These are phyloP conservation scores for Hebeloma cylindrosporum DNA, from an alignment of 768 basidiomycete genomes.

Conservation along the genomic window DNA sequence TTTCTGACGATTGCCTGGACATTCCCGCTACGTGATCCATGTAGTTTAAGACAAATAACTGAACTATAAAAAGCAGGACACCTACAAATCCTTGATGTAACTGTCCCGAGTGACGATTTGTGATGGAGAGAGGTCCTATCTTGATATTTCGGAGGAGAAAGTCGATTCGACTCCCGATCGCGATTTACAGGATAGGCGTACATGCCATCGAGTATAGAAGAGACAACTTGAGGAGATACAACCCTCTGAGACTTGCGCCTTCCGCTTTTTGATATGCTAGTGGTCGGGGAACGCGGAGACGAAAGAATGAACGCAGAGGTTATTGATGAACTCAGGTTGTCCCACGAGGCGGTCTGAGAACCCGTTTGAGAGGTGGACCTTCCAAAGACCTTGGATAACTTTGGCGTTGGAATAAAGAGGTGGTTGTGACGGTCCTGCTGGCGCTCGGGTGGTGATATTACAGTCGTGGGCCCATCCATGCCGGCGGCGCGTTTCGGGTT, in stretches of 20 bases:
- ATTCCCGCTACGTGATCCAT: too few relatives aligned
- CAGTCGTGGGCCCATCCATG: slow-evolving; percentile 5
- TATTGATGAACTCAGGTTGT: background rate
- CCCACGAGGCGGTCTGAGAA: background rate
- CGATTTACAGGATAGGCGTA: slow-evolving; percentile 2
- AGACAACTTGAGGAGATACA: slow-evolving; percentile 2
- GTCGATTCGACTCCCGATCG: background rate
- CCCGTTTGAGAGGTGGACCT: background rate
- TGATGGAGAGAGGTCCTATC: background rate
- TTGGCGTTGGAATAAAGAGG: background rate
- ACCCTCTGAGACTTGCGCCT: background rate
- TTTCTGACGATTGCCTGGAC: too few relatives aligned
- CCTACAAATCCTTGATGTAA: background rate
- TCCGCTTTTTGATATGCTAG: background rate
- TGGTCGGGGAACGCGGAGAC: background rate
- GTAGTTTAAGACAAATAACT: too few relatives aligned
- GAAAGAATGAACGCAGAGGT: background rate
- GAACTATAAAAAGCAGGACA: too few relatives aligned
- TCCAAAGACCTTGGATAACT: slow-evolving; percentile 1
- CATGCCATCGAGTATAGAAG: slow-evolving; percentile 12
- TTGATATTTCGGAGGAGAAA: background rate
- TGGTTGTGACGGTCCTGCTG: slow-evolving; percentile 3
- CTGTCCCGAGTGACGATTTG: slow-evolving; percentile 1
- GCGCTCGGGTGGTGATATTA: background rate
- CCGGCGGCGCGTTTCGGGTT: slow-evolving; percentile 1